These are phyloP conservation scores for Wickerhamomyces pijperi DNA, from an alignment of 805 yeast genomes.

Conservation along the genomic window DNA sequence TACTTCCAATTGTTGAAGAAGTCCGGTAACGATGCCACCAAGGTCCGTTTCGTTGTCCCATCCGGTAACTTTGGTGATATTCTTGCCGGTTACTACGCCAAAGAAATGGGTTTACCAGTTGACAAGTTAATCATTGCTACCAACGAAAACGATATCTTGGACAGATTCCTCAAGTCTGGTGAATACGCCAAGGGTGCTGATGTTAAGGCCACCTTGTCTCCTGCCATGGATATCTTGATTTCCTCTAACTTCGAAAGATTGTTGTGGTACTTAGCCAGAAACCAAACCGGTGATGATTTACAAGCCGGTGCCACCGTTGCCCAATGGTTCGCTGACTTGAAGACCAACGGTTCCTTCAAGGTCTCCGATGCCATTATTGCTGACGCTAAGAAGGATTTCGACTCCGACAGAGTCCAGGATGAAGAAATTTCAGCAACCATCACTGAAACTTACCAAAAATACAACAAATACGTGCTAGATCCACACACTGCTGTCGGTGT, in stretches of 20 bases:
- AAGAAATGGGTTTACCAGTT: slow-evolving; percentile 89
- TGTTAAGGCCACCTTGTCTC: slow-evolving; percentile 85
- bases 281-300: slow-evolving; percentile 40
- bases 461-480: slow-evolving; percentile 69
- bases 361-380: slow-evolving; percentile 56
- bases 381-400: slow-evolving; percentile 60
- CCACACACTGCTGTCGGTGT: slow-evolving; percentile 98
- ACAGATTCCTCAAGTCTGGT: slow-evolving; percentile 84
- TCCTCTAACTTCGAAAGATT: slow-evolving; percentile 95
- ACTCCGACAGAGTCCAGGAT: slow-evolving; percentile 71
- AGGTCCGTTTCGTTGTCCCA: slow-evolving; percentile 84
- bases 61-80: slow-evolving; percentile 98
- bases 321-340: slow-evolving; percentile 71
- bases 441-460: slow-evolving; percentile 50
- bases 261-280: slow-evolving; percentile 85
- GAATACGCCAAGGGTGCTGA: slow-evolving; percentile 64
- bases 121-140: slow-evolving; percentile 87
- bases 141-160: slow-evolving; percentile 87
- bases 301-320: slow-evolving; percentile 68
- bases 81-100: slow-evolving; percentile 91
- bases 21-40: slow-evolving; percentile 25
- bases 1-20: slow-evolving; percentile 60
- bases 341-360: slow-evolving; percentile 61
- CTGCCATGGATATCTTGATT: slow-evolving; percentile 97
- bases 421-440: slow-evolving; percentile 73